Evolutionary conservation across 176 grass and related monocot genomes (phyloP).

Genomic region (Luzula sylvatica): DNA sequence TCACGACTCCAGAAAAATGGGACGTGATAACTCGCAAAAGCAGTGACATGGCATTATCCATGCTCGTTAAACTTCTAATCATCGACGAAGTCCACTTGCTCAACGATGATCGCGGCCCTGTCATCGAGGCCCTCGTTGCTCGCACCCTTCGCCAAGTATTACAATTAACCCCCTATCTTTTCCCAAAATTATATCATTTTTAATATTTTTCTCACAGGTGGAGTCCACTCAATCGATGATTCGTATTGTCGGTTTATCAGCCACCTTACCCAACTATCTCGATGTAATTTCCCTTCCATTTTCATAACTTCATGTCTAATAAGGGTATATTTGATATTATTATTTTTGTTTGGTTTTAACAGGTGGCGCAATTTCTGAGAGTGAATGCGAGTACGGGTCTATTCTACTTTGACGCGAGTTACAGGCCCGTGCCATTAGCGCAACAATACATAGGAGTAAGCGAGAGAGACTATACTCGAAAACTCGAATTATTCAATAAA

Average conservation of each 20-base stretch:
- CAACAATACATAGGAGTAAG: constrained; percentile 94
- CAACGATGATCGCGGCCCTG: constrained; percentile 96
- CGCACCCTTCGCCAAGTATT: constrained; percentile 82
- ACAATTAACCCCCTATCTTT: too few species aligned
- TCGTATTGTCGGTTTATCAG: constrained; percentile 91
- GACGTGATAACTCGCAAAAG: constrained; percentile 99
- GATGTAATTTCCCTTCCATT: constrained; percentile 48
- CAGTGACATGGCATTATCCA: constrained; percentile 96
- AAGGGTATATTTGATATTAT: constrained; percentile 1
- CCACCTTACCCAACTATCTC: constrained; percentile 88
- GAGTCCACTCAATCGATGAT: constrained; percentile 99
- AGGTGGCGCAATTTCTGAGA: constrained; percentile 95
- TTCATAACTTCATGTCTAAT: not conserved
- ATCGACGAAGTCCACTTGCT: constrained; percentile 97
- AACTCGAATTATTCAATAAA: constrained; percentile 60
- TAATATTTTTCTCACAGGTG: constrained; percentile 50
- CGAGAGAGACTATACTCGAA: constrained; percentile 70
- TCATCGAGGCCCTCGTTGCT: constrained; percentile 94
- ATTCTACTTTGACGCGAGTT: constrained; percentile 93
- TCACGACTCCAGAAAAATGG: constrained; percentile 97
- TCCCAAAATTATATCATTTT: not conserved
- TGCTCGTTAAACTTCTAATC: constrained; percentile 92
- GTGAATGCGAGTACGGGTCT: constrained; percentile 76
- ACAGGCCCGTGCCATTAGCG: constrained; percentile 88
- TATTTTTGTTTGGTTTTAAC: constrained; percentile 15